Conservation (phyloP, 108 stramenopile species). For the Nitzschia sp. region DNA sequence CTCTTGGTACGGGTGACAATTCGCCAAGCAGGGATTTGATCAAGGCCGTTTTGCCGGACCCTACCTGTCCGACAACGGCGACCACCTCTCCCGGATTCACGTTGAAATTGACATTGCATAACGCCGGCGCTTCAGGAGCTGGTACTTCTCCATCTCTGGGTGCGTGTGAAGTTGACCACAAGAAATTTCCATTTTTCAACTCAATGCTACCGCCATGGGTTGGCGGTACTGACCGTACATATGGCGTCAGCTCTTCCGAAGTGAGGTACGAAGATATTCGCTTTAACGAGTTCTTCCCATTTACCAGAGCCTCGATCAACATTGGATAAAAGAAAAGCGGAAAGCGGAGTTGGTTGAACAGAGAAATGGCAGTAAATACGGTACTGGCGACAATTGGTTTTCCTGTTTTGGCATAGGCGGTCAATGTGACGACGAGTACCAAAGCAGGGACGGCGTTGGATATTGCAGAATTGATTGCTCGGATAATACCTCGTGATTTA, state of each 20-base stretch:
- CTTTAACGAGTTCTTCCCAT: constrained; percentile 67
- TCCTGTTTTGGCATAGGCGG: constrained; percentile 63
- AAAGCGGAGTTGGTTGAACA: constrained; percentile 93
- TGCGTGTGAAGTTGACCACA: constrained; percentile 50
- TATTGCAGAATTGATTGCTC: constrained; percentile 72
- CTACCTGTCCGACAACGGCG: constrained; percentile 87
- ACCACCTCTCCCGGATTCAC: constrained; percentile 76
- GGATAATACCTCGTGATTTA: constrained; percentile 51
- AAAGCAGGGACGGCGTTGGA: constrained; percentile 72
- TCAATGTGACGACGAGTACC: constrained; percentile 72
- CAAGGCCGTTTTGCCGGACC: constrained; percentile 87
- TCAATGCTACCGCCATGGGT: constrained; percentile 62
- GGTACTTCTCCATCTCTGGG: constrained; percentile 31
- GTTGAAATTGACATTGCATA: constrained; percentile 57
- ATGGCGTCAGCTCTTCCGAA: constrained; percentile 64
- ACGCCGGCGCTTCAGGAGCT: constrained; percentile 45
- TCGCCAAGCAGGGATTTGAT: constrained; percentile 86
- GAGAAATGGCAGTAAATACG: constrained; percentile 90
- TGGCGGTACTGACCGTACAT: constrained; percentile 47
- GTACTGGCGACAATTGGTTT: constrained; percentile 72
- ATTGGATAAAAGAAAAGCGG: constrained; percentile 89
- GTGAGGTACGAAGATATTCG: constrained; percentile 68
- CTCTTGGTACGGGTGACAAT: constrained; percentile 63
- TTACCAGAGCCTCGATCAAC: constrained; percentile 76
- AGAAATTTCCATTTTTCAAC: constrained; percentile 71